Evolutionary conservation across 805 yeast species (phyloP).

Genomic region (Grigorovia humatica): DNA sequence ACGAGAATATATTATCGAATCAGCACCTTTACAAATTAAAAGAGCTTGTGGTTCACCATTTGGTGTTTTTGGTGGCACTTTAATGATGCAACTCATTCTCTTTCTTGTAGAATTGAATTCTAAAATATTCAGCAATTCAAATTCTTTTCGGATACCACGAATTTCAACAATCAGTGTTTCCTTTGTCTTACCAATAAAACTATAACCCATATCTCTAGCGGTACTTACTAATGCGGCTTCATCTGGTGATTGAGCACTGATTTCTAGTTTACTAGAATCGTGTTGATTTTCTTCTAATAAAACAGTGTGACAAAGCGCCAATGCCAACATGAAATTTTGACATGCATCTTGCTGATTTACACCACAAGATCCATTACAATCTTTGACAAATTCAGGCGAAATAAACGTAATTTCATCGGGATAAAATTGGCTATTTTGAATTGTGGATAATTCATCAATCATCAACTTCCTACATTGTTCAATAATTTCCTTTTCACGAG

Average conservation of each 20-base stretch:
- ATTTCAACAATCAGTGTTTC: constrained; percentile 55
- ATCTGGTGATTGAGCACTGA: constrained; percentile 80
- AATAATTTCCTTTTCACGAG: constrained; percentile 42
- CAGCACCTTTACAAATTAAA: constrained; percentile 79
- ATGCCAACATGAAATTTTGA: constrained; percentile 67
- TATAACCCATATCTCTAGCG: constrained; percentile 69
- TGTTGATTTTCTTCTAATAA: constrained; percentile 56
- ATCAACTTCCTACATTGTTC: constrained; percentile 46
- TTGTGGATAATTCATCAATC: constrained; percentile 37
- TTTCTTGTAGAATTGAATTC: constrained; percentile 80
- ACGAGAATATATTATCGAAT: constrained; percentile 65
- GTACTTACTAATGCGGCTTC: constrained; percentile 82
- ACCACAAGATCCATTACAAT: constrained; percentile 40
- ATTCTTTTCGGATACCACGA: constrained; percentile 63
- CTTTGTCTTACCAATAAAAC: constrained; percentile 55
- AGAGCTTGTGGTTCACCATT: constrained; percentile 48
- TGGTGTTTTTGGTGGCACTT: constrained; percentile 42
- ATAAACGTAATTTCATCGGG: constrained; percentile 62
- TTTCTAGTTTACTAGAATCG: constrained; percentile 43
- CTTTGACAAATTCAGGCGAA: constrained; percentile 53
- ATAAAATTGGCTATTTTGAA: constrained; percentile 34
- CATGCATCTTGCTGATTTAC: constrained; percentile 43
- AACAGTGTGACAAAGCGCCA: constrained; percentile 74
- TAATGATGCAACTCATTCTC: constrained; percentile 77
- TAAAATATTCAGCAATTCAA: constrained; percentile 56